Evolutionary conservation across 2,329 filamentous ascomycete genomes (phyloP), one percentile per base, ranked within the genome.

Genomic region (Akanthomyces uredinophilus): DNA sequence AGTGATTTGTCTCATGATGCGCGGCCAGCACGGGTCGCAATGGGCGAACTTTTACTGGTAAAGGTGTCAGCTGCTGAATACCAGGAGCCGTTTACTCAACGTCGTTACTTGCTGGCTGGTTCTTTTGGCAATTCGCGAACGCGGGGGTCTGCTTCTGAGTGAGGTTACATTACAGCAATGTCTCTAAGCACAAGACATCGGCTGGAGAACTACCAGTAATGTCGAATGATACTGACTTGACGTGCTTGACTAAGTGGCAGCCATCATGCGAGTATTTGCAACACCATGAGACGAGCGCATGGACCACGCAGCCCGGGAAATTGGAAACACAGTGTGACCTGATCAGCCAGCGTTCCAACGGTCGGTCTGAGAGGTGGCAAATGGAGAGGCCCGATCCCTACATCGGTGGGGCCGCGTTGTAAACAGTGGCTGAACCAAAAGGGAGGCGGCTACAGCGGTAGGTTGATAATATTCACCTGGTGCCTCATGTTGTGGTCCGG

Each of bases 391-490:
- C 22, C 55, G 44, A 41, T 50, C 35, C 46, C 20, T 35, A 32
- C 44, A 27, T n/a, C 32, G 39, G 44, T 32, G 55, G 46, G 55
- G 29, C 3, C 22, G 3, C 18, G 55, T 27, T 29, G 10, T 49
- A 22, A 22, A n/a, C 11, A 22, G 27, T 27, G 29, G 32, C 20
- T 32, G 18, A 37, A 27, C 32, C 32, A 35, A 37, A 49, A 35
- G 49, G 49, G 27, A 37, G 43, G 55, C 55, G 53, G 53, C 41
- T 56, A 41, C 32, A 27, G 53, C 53, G 53, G 53, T 39, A 54
- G 20, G 37, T 54, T 27, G 22, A 43, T 43, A 54, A 54, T 41
- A 20, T n/a, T 35, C 32, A 29, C 11, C 46, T 49, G 24, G 4
- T 22, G 13, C 13, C 11, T 29, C 46, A 16, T 3, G n/a, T 46